Percentiles rank a stretch among this genome's conserved stretches.
Evolutionary conservation across 331 rosid species (phyloP).

Genomic region (Telfairia occidentalis): DNA sequence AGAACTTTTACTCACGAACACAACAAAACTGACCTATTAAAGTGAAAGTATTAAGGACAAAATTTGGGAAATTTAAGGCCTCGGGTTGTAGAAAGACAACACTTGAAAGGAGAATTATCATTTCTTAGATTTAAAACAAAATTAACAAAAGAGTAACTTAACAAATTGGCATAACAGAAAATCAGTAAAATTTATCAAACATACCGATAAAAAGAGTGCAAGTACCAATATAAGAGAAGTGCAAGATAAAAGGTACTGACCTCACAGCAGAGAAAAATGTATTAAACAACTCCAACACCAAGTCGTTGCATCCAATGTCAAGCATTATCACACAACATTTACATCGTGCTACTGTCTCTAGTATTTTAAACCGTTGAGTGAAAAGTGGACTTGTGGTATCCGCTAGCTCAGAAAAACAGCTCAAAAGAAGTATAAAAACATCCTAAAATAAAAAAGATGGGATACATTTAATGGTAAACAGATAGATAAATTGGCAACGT

Average conservation of each 20-base stretch:
- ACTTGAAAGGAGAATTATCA: background rate
- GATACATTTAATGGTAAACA: constrained; percentile 9
- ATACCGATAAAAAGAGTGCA: background rate
- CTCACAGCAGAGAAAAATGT: constrained; percentile 66
- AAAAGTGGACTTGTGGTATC: constrained; percentile 52
- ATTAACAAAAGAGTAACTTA: background rate
- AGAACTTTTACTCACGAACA: background rate
- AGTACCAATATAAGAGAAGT: background rate
- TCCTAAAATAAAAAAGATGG: constrained; percentile 35
- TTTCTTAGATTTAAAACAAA: background rate
- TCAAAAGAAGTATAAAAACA: constrained; percentile 51
- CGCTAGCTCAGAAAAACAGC: constrained; percentile 60
- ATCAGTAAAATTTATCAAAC: background rate
- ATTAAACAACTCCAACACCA: constrained; percentile 62
- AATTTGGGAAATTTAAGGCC: background rate
- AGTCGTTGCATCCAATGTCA: constrained; percentile 56
- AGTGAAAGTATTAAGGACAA: background rate
- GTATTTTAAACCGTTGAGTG: constrained; percentile 62
- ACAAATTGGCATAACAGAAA: background rate
- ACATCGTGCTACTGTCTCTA: constrained; percentile 63
- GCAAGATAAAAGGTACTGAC: constrained; percentile 25
- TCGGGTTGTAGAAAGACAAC: background rate
- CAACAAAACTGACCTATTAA: background rate
- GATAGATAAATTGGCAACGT: background rate
- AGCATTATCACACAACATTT: constrained; percentile 79